Evolutionary conservation across 371 early-diverging fungal species (phyloP).

Genomic region (Circinella minor): DNA sequence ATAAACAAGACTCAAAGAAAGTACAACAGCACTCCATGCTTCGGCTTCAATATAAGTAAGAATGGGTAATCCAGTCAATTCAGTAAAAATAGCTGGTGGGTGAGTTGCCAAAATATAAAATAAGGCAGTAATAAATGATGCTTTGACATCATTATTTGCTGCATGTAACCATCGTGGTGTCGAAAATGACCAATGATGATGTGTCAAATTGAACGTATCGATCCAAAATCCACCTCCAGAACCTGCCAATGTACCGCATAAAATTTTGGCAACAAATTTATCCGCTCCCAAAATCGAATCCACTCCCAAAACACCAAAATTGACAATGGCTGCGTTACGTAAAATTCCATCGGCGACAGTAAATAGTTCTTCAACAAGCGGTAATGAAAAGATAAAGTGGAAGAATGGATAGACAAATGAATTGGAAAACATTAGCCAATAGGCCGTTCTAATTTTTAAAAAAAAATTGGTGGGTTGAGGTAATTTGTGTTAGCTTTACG

Average conservation of each 20-base stretch:
- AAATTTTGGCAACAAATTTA: conserved; percentile 54
- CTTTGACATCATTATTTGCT: conserved; percentile 43
- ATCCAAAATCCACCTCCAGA: conserved; percentile 64
- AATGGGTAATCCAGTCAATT: conserved; percentile 27
- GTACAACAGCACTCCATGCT: conserved; percentile 46
- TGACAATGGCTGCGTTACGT: conserved; percentile 52
- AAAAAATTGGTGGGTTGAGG: too few species aligned
- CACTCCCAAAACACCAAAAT: conserved; percentile 58
- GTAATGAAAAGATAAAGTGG: conserved; percentile 35
- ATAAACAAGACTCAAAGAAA: conserved; percentile 18
- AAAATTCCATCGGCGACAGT: conserved; percentile 54
- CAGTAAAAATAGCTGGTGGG: conserved; percentile 9
- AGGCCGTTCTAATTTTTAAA: conserved; percentile 27
- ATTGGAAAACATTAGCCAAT: conserved; percentile 44
- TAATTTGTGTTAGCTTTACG: neutral
- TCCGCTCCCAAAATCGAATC: conserved; percentile 42
- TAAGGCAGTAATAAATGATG: conserved; percentile 34
- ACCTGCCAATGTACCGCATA: conserved; percentile 60
- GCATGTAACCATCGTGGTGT: conserved; percentile 46
- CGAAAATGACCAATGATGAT: conserved; percentile 47
- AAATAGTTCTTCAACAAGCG: conserved; percentile 49
- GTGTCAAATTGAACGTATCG: conserved; percentile 50
- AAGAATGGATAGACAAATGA: conserved; percentile 35
- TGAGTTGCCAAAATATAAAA: conserved; percentile 33
- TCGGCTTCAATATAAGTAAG: conserved; percentile 34